Evolutionary conservation across 164 flowering plant genomes (phyloP), one percentile per base, ranked within the genome.

Genomic region (Cinnamomum chago): DNA sequence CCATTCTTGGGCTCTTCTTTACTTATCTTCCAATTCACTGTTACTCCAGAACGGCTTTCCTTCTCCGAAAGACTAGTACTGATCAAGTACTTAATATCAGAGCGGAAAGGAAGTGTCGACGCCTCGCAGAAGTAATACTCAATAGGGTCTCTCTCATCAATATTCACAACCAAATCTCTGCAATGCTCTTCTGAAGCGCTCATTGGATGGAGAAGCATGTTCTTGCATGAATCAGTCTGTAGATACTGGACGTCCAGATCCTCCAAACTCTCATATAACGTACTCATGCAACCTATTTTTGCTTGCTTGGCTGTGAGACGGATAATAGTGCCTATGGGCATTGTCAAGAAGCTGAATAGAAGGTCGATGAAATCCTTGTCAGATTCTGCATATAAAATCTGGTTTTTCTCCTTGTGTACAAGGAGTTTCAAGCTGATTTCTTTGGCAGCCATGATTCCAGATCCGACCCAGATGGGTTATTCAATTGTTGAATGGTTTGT

Each of bases 301-400:
- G 72, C 22, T 17, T 72, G 15, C 13, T 60, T 47, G 18, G 22
- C 51, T 10, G 12, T 12, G 20, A 71, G 24, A 52, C 50, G 23
- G 50, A 67, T 23, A 4, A 60, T 50, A n/a, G 69, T 14, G 5
- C 64, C 68, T 3, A 73, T 47, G 2, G 79, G 76, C 17, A 68
- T 2, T 27, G 75, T 25, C 22, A 77, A 25, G 73, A 77, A 70
- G 28, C 79, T 72, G 18, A 77, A 40, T 47, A 77, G 75, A 30
- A 77, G 2, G 51, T 77, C 79, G 10, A 72, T 72, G 20, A 77
- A 67, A 20, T 77, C 79, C 12, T 40, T 52, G 22, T 58, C 58
- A 15, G 72, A n/a, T 35, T 72, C 79, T 0, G 68, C 79, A 25
- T 35, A 67, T 6, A 72, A 28, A 1, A 77, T 72, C 52, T 28